Percentiles rank a stretch among this genome's conserved stretches.
phyloP scores from a whole-genome alignment of 2,329 filamentous ascomycete species.

The Gliomastix tumulicola region DNA sequence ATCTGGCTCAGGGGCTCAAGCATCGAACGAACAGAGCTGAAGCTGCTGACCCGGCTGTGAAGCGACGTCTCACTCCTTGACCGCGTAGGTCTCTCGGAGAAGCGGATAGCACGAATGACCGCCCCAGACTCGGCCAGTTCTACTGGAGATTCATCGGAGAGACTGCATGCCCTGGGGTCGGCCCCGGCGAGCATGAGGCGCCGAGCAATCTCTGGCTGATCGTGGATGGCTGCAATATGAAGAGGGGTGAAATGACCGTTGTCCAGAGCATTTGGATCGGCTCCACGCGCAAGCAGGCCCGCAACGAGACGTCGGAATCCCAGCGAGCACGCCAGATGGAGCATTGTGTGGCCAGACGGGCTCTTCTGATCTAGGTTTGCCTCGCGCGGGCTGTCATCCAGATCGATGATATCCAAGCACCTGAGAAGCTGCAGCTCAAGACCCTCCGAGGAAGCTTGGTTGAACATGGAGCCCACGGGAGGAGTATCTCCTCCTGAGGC shows the following conservation, averaged over 20 bases:
- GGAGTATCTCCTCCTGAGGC: slow-evolving; percentile 18
- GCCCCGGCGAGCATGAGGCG: slow-evolving; percentile 68
- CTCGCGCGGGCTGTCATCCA: slow-evolving; percentile 64
- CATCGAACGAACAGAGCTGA: slow-evolving; percentile 58
- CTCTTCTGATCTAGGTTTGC: slow-evolving; percentile 60
- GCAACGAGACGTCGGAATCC: slow-evolving; percentile 71
- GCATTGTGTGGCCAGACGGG: slow-evolving; percentile 69
- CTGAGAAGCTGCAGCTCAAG: slow-evolving; percentile 64
- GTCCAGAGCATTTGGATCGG: slow-evolving; percentile 67
- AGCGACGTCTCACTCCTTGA: slow-evolving; percentile 59
- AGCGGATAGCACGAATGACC: slow-evolving; percentile 56
- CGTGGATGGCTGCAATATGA: slow-evolving; percentile 73
- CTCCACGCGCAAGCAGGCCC: slow-evolving; percentile 70
- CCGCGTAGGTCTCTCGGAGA: slow-evolving; percentile 53
- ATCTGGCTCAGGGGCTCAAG: slow-evolving; percentile 47
- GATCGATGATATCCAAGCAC: slow-evolving; percentile 71
- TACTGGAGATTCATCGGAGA: slow-evolving; percentile 62
- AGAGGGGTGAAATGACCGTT: slow-evolving; percentile 75
- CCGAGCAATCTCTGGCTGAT: slow-evolving; percentile 68
- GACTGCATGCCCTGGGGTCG: slow-evolving; percentile 61
- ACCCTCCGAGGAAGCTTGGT: slow-evolving; percentile 33
- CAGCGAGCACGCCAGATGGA: slow-evolving; percentile 71
- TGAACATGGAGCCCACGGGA: slow-evolving; percentile 35
- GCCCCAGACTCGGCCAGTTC: slow-evolving; percentile 63
- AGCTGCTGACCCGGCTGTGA: slow-evolving; percentile 58